These are phyloP conservation scores for Seiridium unicorne DNA, from an alignment of 2,329 filamentous ascomycete genomes.

Conservation along the genomic window DNA sequence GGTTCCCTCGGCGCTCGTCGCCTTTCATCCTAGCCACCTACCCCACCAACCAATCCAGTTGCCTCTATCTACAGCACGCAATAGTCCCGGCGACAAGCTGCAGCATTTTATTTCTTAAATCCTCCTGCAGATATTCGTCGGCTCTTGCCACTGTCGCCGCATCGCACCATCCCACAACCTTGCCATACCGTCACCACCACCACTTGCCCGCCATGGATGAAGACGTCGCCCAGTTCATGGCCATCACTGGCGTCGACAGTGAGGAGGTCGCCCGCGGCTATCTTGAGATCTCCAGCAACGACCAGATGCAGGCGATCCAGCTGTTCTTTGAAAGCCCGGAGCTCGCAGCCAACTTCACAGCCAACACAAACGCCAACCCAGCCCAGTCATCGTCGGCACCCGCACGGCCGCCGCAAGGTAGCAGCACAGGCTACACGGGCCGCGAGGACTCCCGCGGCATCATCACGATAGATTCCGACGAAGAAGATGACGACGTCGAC, in stretches of 20 bases:
- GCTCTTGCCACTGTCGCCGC: not conserved
- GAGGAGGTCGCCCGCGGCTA: conserved; percentile 77
- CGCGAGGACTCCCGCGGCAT: conserved; percentile 57
- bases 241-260: conserved; percentile 71
- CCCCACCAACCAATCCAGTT: no score
- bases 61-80: no score
- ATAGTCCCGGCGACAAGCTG: no score
- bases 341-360: conserved; percentile 49
- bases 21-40: no score
- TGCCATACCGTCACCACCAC: not conserved
- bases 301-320: conserved; percentile 81
- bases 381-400: conserved; percentile 24
- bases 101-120: no score
- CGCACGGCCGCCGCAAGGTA: conserved; percentile 11
- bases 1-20: no score
- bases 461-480: conserved; percentile 76
- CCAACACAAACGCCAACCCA: conserved; percentile 29
- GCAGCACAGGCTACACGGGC: conserved; percentile 26
- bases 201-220: conserved; percentile 59
- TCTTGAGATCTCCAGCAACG: conserved; percentile 78
- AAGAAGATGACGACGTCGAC: conserved; percentile 54
- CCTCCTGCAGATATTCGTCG: not conserved
- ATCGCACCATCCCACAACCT: not conserved
- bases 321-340: conserved; percentile 90
- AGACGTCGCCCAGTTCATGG: conserved; percentile 73